phyloP scores from a whole-genome alignment of 2,329 filamentous ascomycete genomes.

The Neoascochyta sp. region DNA sequence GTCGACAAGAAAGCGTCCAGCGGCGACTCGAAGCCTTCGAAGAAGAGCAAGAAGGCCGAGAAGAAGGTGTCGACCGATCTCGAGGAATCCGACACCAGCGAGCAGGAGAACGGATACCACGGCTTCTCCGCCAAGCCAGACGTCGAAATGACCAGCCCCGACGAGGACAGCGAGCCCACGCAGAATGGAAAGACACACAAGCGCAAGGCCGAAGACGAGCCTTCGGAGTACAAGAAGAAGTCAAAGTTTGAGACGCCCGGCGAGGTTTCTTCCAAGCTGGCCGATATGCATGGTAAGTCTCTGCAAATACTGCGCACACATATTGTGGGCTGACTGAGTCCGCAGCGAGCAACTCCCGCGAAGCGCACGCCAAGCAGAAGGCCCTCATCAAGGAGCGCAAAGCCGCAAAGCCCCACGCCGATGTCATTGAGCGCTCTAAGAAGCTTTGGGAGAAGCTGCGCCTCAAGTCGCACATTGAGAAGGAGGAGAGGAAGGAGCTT shows the following conservation, averaged over 20 bases:
- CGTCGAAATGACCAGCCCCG: conserved; percentile 19
- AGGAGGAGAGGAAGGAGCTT: conserved; percentile 79
- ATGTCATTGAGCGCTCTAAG: conserved; percentile 83
- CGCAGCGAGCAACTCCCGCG: conserved; percentile 67
- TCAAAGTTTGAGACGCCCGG: conserved; percentile 16
- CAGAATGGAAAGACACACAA: conserved; percentile 19
- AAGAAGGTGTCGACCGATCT: conserved; percentile 31
- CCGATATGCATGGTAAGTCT: conserved; percentile 26
- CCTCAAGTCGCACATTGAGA: conserved; percentile 86
- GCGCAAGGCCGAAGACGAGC: conserved; percentile 15
- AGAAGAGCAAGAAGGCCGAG: conserved; percentile 26
- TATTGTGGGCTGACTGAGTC: conserved; percentile 10
- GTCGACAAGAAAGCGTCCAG: conserved; percentile 32
- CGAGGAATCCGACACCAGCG: conserved; percentile 36
- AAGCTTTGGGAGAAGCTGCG: conserved; percentile 95
- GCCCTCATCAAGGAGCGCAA: conserved; percentile 83
- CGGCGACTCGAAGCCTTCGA: conserved; percentile 21
- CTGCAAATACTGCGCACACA: neutral
- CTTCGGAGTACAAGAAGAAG: conserved; percentile 25
- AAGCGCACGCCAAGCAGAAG: conserved; percentile 92
- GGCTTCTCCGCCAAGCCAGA: conserved; percentile 32
- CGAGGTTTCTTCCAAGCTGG: conserved; percentile 19
- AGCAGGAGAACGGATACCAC: conserved; percentile 36
- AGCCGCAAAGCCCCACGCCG: conserved; percentile 86
- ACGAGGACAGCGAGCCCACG: conserved; percentile 18